Percentiles rank a stretch among this genome's conserved stretches.
These are phyloP conservation scores for Tilletia horrida DNA, from an alignment of 1,284 basidiomycete genomes.

Conservation along the genomic window DNA sequence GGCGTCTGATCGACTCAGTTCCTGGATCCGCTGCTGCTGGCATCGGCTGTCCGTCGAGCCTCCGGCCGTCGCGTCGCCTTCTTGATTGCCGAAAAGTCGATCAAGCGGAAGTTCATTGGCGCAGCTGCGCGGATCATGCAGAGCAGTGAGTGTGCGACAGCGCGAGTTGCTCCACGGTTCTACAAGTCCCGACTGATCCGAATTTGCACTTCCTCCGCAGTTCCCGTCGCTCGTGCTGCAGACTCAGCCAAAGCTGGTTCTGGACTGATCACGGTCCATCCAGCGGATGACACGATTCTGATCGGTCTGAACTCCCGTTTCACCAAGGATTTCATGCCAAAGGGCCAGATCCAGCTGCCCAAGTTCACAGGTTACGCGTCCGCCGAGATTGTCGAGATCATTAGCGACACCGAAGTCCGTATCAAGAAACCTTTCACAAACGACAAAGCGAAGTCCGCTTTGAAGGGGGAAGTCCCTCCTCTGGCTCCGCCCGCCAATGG, in stretches of 20 bases:
- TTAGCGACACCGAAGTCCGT: constrained; percentile 75
- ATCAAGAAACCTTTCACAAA: constrained; percentile 79
- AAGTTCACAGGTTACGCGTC: constrained; percentile 74
- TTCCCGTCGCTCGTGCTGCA: constrained; percentile 82
- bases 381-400: constrained; percentile 80
- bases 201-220: constrained; percentile 27
- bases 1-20: constrained; percentile 64
- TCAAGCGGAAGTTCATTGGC: constrained; percentile 77
- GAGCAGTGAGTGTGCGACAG: constrained; percentile 67
- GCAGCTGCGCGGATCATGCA: constrained; percentile 81
- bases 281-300: constrained; percentile 63
- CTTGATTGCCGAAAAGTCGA: constrained; percentile 87
- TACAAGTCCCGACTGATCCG: no score
- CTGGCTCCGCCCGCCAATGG: constrained; percentile 19
- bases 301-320: constrained; percentile 79
- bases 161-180: no score
- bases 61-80: constrained; percentile 80
- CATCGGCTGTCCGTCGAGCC: constrained; percentile 78
- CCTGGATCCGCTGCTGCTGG: constrained; percentile 85
- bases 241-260: constrained; percentile 78
- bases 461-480: constrained; percentile 25
- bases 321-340: constrained; percentile 69
- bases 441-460: constrained; percentile 35
- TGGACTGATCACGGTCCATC: constrained; percentile 71
- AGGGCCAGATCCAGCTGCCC: constrained; percentile 83